Conservation (phyloP, 2,329 filamentous ascomycete species). For the Fusarium dimerum region DNA sequence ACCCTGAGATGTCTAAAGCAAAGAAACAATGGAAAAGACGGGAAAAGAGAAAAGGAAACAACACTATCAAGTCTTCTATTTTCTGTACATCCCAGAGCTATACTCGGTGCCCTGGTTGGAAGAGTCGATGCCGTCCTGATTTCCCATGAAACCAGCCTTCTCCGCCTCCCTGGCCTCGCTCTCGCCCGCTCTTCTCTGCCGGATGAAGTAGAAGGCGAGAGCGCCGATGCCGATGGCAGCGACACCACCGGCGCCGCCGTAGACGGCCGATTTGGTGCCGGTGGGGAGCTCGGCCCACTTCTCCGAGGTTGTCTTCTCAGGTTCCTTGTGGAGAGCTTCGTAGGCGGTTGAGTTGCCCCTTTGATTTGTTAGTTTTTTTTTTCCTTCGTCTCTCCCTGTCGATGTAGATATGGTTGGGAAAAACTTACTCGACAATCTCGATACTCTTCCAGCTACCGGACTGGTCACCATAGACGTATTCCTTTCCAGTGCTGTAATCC, state of each 20-base stretch:
- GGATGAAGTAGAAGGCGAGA: conserved; percentile 55
- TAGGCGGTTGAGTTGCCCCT: conserved; percentile 60
- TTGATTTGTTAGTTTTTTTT: not conserved
- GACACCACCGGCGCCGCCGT: conserved; percentile 46
- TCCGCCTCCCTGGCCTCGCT: conserved; percentile 52
- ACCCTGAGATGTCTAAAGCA: too few species aligned
- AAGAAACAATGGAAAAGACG: not conserved
- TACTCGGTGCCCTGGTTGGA: conserved; percentile 30
- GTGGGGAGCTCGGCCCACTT: conserved; percentile 56
- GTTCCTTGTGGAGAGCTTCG: conserved; percentile 42
- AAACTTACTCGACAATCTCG: conserved; percentile 53
- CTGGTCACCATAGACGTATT: conserved; percentile 65
- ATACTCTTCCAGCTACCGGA: conserved; percentile 66
- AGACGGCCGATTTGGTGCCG: conserved; percentile 54
- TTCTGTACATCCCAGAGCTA: conserved; percentile 19
- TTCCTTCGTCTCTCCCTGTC: too few species aligned
- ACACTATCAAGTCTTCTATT: conserved; percentile 6
- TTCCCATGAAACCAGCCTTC: conserved; percentile 52
- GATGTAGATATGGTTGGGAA: not conserved
- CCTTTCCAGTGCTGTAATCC: conserved; percentile 62
- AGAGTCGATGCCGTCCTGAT: conserved; percentile 37
- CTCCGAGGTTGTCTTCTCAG: conserved; percentile 47
- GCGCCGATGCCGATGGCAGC: conserved; percentile 44
- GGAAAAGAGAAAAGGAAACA: not conserved
- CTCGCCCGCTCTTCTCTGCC: conserved; percentile 54